A percentile compares a stretch with the other conserved stretches of the same genome.
Evolutionary conservation across 1,284 basidiomycete species (phyloP).

Genomic region (Ganoderma lucidum): DNA sequence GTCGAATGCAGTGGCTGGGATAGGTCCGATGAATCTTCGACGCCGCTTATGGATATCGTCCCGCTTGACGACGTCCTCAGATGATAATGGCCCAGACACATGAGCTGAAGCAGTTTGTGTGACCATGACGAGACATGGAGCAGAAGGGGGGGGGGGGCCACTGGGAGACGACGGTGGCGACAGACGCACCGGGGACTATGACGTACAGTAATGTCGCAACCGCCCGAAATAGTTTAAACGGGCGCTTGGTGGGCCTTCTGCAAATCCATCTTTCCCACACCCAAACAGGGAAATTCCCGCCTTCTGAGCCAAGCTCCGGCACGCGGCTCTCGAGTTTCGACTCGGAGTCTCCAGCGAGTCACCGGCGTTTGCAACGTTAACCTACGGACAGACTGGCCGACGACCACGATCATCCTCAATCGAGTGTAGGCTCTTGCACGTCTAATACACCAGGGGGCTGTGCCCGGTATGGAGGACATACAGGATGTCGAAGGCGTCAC

Average conservation of each 20-base stretch:
- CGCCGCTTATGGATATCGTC: conserved; percentile 37
- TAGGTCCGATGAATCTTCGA: conserved; percentile 41
- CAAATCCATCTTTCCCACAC: not conserved
- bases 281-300: conserved; percentile 17
- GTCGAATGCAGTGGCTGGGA: conserved; percentile 33
- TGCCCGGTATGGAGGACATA: not conserved
- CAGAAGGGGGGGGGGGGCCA: not conserved
- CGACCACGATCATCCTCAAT: not conserved
- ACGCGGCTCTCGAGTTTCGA: not conserved
- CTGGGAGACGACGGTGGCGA: not conserved
- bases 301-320: not conserved
- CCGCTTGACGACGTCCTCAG: conserved; percentile 17
- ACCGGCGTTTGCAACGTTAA: not conserved
- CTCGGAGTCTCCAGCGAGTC: not conserved
- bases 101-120: not conserved
- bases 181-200: conserved; percentile 2
- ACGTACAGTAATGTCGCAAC: conserved; percentile 16
- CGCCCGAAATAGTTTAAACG: not conserved
- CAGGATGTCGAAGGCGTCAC: conserved; percentile 14
- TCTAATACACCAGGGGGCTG: not conserved
- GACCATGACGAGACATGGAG: conserved; percentile 12
- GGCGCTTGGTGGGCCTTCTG: not conserved
- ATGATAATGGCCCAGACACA: conserved; percentile 1
- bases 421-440: not conserved
- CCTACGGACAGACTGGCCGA: too few species aligned